These are phyloP conservation scores for Blumeriella jaapii DNA, from an alignment of 2,329 filamentous ascomycete species.

Conservation along the genomic window DNA sequence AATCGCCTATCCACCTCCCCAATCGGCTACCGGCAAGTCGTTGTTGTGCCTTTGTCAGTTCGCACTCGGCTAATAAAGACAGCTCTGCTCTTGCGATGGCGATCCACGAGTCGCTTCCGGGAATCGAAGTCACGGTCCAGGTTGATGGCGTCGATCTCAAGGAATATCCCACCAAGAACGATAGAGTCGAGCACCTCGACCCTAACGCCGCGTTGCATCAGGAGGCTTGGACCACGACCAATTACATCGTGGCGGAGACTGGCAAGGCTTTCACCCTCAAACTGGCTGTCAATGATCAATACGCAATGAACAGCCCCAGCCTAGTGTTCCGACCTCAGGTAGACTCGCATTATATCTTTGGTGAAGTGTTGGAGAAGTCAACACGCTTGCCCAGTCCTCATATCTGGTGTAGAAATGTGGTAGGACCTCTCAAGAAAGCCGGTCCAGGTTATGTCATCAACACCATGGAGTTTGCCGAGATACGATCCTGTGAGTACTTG, in stretches of 20 bases:
- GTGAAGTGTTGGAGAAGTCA: too few species aligned
- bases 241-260: not conserved
- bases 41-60: not conserved
- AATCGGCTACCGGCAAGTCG: not conserved
- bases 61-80: not conserved
- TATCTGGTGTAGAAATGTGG: too few species aligned
- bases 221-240: not conserved
- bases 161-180: conserved; percentile 15
- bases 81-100: conserved; percentile 15
- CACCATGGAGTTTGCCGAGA: too few species aligned
- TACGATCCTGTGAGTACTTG: too few species aligned
- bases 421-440: too few species aligned
- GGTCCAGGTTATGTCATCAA: too few species aligned
- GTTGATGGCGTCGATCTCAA: conserved; percentile 12
- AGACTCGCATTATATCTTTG: too few species aligned
- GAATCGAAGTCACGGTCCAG: conserved; percentile 18
- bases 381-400: too few species aligned
- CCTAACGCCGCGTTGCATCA: not conserved
- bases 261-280: not conserved
- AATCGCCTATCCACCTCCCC: too few species aligned
- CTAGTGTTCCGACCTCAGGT: too few species aligned
- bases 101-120: conserved; percentile 16
- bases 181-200: not conserved
- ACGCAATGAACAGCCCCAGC: too few species aligned
- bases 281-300: too few species aligned